phyloP scores from a whole-genome alignment of 139 green algal genomes.

The Chlamydomonas asymmetrica region DNA sequence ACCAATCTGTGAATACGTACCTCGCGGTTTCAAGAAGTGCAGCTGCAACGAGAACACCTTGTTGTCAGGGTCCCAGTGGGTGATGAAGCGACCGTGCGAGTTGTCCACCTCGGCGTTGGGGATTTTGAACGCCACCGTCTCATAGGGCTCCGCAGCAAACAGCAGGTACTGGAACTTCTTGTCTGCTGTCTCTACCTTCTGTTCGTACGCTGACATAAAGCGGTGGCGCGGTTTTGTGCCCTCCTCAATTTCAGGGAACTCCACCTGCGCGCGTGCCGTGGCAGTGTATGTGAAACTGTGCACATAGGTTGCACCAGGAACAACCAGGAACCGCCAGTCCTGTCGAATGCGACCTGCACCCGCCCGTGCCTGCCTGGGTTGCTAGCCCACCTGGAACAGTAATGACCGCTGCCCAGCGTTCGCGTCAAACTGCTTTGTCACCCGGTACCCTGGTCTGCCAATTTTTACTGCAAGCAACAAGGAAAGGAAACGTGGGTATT shows the following conservation, averaged over 20 bases:
- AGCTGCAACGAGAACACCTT: slow-evolving; percentile 88
- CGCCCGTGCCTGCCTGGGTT: too few species aligned
- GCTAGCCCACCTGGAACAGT: slow-evolving; percentile 93
- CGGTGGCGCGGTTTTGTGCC: slow-evolving; percentile 86
- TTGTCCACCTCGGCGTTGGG: slow-evolving; percentile 90
- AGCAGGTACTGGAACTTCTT: slow-evolving; percentile 96
- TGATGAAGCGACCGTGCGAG: slow-evolving; percentile 81
- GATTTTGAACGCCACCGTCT: slow-evolving; percentile 97
- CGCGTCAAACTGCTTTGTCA: slow-evolving; percentile 96
- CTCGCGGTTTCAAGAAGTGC: slow-evolving; percentile 65
- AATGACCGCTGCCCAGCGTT: slow-evolving; percentile 79
- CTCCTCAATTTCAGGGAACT: slow-evolving; percentile 98
- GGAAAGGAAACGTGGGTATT: not conserved
- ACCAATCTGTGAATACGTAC: too few species aligned
- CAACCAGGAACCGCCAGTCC: not conserved
- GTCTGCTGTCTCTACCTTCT: slow-evolving; percentile 87
- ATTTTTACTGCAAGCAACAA: slow-evolving; percentile 82
- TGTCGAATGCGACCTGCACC: too few species aligned
- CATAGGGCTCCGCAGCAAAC: slow-evolving; percentile 97
- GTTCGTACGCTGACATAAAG: slow-evolving; percentile 98
- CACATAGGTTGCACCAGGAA: not conserved
- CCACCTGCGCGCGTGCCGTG: slow-evolving; percentile 64
- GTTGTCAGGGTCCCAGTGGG: slow-evolving; percentile 89
- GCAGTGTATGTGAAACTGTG: not conserved
- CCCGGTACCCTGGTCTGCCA: slow-evolving; percentile 94